Base-by-base conservation (phyloP, 768 basidiomycete species). In the Chiua virens region DNA sequence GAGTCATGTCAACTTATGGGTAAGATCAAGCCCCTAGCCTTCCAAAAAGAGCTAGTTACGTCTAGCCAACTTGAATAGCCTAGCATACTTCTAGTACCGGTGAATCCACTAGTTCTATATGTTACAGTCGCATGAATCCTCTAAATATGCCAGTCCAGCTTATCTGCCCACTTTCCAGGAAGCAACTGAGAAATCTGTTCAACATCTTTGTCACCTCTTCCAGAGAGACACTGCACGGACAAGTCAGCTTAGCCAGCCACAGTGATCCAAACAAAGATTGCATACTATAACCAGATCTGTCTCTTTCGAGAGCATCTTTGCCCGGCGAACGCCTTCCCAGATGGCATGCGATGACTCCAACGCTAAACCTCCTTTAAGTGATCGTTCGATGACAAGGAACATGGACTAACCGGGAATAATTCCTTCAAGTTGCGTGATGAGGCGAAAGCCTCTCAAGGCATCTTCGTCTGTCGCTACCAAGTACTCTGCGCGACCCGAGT, bases 141-240 rank as follows among this genome's bases (percentile, higher is more conserved):
- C 45, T 71, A 55, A 78, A 39, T 75, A 60, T 95, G 92, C 96
- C 96, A 98, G 76, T 95, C 89, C 32, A 98, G 79, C 59, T 73
- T 85, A 62, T 97, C 87, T 11, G 89, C 93, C 96, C 95, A 98
- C 71, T 96, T 90, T 49, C 80, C 80, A 11, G 96, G 96, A 49
- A 99, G 76, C 36, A 98, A 75, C 61, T 95, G 75, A n/a, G 89
- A 93, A 50, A 99, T 94, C 64, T 98, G 89, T 58, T 96, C 89
- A 4, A 99, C 97, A 64, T 99, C 96, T 71, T 98, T 98, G 71
- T 98, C 94, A 17, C 97, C 97, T 55, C 96, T 84, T 44, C 96
- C 96, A 47, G 92, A 95, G 45, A 98, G 75, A 63, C 93, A 97
- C 91, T 95, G 52, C 22, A 21, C 38, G 17, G 9, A 17, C 5